Base-by-base conservation (phyloP, 2,329 filamentous ascomycete genomes). In the Fusarium sp. region DNA sequence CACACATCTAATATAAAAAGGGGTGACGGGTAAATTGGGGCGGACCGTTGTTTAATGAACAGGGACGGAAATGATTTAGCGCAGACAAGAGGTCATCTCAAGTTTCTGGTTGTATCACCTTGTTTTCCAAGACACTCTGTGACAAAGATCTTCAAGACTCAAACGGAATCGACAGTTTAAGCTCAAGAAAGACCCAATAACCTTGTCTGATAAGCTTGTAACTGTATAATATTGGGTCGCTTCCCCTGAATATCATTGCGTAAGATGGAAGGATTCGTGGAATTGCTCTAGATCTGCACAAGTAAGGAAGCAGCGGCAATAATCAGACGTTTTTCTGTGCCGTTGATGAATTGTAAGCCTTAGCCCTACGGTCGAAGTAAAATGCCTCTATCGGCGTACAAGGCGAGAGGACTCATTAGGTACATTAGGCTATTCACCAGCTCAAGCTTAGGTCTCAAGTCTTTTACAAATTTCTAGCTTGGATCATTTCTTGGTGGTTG, bases 21-120 rank as follows among this genome's bases (percentile, higher is more conserved):
- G 64, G 62, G 64, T 22, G 49, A 49, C 37, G 55, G 63, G 22
- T 66, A 61, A 66, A 61, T 66, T 66, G 55, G 30, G 48, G 63
- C 62, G 25, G 48, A 56, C 62, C 55, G 44, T 61, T 66, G 55
- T 66, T 67, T 67, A 67, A 67, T 66, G 48, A 66, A 61, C n/a
- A 66, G 16, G 24, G 47, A 61, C 47, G 14, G 25, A 54, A 60
- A 54, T 46, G 46, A 60, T 27, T 53, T 66, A 61, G 63, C 40
- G 63, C 34, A 37, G 34, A 37, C 34, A 37, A 37, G 34, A 37
- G 34, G 34, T 12, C 18, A 37, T n/a, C 34, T 37, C 34, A 37
- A 37, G 34, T 37, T 37, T 37, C 34, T 37, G 34, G 34, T 37
- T 41, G 49, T 65, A 47, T 52, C 46, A 65, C 52, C 27, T 25